Conservation (phyloP, 768 basidiomycete genomes). For the Boletus eberwhitei region DNA sequence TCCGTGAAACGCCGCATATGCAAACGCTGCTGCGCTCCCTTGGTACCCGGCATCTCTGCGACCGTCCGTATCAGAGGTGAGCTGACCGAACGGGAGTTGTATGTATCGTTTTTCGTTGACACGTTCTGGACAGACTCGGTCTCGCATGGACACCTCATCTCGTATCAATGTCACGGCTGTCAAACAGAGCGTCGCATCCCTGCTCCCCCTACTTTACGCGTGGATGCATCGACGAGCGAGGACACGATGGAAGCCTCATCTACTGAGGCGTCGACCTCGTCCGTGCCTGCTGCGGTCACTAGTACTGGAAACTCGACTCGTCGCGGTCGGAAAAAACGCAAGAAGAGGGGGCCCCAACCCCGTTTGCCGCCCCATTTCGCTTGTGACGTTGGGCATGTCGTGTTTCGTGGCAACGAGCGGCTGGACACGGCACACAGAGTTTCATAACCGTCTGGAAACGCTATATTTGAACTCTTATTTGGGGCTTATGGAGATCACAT, state of each 20-base stretch:
- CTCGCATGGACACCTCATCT: constrained; percentile 52
- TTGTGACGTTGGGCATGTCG: constrained; percentile 58
- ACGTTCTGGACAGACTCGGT: constrained; percentile 35
- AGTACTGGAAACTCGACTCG: background rate
- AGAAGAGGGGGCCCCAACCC: constrained; percentile 26
- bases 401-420: constrained; percentile 62
- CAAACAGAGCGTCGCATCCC: constrained; percentile 61
- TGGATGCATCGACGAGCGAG: background rate
- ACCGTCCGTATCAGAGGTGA: constrained; percentile 63
- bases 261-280: background rate
- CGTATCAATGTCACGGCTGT: constrained; percentile 61
- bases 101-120: constrained; percentile 6
- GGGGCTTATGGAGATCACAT: background rate
- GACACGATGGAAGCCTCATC: background rate
- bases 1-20: constrained; percentile 80
- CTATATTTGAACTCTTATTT: background rate
- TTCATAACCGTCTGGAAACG: background rate
- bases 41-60: constrained; percentile 67
- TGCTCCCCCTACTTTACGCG: constrained; percentile 46
- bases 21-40: constrained; percentile 57
- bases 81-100: constrained; percentile 12
- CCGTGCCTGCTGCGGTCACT: background rate
- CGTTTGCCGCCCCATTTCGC: constrained; percentile 60
- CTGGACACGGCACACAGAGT: constrained; percentile 19
- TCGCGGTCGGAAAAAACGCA: constrained; percentile 5